Conservation (phyloP, 768 basidiomycete species). For the Cyathus striatus region DNA sequence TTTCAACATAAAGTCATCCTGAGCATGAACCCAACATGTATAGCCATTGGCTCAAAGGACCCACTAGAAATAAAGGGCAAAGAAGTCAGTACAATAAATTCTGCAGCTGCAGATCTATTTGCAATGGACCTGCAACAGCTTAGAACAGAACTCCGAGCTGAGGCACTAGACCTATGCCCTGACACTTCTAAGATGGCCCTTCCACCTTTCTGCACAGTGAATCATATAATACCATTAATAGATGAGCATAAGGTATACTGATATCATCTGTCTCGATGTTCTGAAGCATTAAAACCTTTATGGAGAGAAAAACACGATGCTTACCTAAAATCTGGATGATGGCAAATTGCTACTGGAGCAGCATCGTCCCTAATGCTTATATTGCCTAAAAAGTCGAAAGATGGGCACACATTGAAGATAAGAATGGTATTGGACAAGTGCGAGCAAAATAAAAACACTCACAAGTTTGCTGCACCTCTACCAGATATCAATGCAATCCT, state of each 20-base stretch:
- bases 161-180: constrained; percentile 3
- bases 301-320: constrained; percentile 8
- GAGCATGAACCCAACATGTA: too few relatives aligned
- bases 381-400: neutral
- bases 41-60: too few relatives aligned
- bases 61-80: too few relatives aligned
- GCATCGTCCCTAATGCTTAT: neutral
- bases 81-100: too few relatives aligned
- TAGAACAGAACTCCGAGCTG: neutral
- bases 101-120: neutral
- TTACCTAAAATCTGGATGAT: constrained; percentile 4
- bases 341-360: constrained; percentile 1
- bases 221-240: constrained; percentile 7
- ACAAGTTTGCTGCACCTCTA: too few relatives aligned
- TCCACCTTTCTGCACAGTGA: constrained; percentile 7
- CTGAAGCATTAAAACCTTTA: constrained; percentile 5
- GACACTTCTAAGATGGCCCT: constrained; percentile 2
- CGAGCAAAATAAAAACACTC: constrained; percentile 21
- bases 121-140: neutral
- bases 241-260: constrained; percentile 1
- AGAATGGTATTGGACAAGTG: constrained; percentile 21
- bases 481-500: constrained; percentile 15
- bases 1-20: too few relatives aligned
- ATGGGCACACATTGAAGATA: constrained; percentile 6
- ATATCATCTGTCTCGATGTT: constrained; percentile 1